Percentiles rank a stretch among this genome's conserved stretches.
Conservation (phyloP, 352 stramenopile species). For the Peronospora belbahrii region DNA sequence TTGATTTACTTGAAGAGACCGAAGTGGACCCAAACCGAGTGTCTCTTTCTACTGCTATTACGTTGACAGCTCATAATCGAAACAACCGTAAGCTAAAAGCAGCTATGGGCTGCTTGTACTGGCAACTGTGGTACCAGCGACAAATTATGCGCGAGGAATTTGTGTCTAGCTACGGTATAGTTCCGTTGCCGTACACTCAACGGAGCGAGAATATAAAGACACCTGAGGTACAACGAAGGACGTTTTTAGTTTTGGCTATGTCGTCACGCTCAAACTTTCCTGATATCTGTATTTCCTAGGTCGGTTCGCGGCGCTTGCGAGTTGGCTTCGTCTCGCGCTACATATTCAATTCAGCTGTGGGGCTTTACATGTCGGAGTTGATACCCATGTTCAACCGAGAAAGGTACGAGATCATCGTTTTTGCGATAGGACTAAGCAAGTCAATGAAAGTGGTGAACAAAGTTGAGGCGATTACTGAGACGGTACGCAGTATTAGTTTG, state of each 20-base stretch:
- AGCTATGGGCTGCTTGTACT: conserved; percentile 46
- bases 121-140: conserved; percentile 31
- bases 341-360: conserved; percentile 42
- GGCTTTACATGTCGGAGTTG: conserved; percentile 58
- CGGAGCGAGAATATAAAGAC: conserved; percentile 6
- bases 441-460: conserved; percentile 40
- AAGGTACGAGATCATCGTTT: conserved; percentile 69
- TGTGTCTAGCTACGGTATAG: conserved; percentile 40
- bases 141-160: conserved; percentile 33
- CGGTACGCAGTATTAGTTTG: not conserved
- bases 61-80: conserved; percentile 52
- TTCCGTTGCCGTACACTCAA: conserved; percentile 29
- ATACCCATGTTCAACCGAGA: conserved; percentile 39
- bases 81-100: conserved; percentile 63
- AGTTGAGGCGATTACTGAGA: conserved; percentile 47
- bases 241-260: not conserved
- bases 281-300: conserved; percentile 16
- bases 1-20: conserved; percentile 24
- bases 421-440: conserved; percentile 52
- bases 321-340: conserved; percentile 65
- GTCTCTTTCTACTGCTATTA: conserved; percentile 47
- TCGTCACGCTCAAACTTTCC: not conserved
- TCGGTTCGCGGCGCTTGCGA: conserved; percentile 31
- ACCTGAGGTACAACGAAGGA: conserved; percentile 11
- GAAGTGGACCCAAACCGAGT: conserved; percentile 50